Conservation (phyloP, 2,329 filamentous ascomycete genomes). For the Chaetomiaceae sp. region DNA sequence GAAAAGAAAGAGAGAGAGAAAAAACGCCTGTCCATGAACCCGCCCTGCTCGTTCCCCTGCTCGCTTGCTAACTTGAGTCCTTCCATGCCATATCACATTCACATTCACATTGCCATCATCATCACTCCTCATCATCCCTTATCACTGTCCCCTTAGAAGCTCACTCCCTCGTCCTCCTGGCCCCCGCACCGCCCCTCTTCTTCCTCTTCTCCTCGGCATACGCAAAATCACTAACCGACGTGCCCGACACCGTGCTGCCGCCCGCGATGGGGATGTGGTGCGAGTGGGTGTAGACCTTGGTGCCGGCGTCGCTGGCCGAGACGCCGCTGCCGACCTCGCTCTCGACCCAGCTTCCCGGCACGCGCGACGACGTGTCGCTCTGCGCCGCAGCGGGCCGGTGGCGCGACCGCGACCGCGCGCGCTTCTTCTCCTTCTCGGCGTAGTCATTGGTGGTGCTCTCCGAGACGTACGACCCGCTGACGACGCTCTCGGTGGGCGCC, state of each 20-base stretch:
- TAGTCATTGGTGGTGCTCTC: constrained; percentile 4
- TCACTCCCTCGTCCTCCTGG: constrained; percentile 26
- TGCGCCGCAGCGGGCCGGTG: constrained; percentile 16
- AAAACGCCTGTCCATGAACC: not conserved
- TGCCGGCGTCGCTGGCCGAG: constrained; percentile 47
- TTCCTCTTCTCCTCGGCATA: constrained; percentile 42
- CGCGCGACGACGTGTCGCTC: constrained; percentile 27
- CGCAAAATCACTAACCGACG: constrained; percentile 31
- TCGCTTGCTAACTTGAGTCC: not conserved
- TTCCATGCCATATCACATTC: not conserved
- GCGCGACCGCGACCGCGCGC: constrained; percentile 15
- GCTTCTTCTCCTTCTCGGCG: not conserved
- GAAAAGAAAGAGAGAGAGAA: no score
- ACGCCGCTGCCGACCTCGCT: constrained; percentile 39
- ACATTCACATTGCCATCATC: not conserved
- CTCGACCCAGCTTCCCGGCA: constrained; percentile 36
- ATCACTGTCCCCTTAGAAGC: not conserved
- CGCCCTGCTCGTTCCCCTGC: no score
- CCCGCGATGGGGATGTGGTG: constrained; percentile 43
- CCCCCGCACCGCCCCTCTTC: constrained; percentile 34
- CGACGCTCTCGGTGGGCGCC: constrained; percentile 18
- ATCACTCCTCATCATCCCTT: not conserved
- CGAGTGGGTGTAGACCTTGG: constrained; percentile 53
- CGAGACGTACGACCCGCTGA: constrained; percentile 10
- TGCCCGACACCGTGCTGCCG: constrained; percentile 13